phyloP scores from a whole-genome alignment of 345 rosid species.

The Hibiscus trionum region DNA sequence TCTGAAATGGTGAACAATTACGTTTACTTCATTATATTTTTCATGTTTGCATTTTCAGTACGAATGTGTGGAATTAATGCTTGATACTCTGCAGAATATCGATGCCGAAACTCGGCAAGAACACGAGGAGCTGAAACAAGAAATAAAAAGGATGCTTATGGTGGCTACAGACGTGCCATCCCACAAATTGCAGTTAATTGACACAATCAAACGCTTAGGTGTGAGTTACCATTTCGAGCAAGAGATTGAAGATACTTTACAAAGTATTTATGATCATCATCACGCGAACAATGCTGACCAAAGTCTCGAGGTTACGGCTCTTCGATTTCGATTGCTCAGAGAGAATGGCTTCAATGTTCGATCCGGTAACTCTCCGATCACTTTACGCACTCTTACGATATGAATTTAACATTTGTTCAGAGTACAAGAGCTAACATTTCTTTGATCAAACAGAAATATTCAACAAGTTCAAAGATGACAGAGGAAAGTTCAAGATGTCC shows the following conservation, averaged over 20 bases:
- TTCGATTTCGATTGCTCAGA: conserved; percentile 24
- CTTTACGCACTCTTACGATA: not conserved
- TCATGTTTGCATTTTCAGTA: not conserved
- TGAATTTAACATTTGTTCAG: too few relatives aligned
- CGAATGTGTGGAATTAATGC: not conserved
- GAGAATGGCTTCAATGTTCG: conserved; percentile 13
- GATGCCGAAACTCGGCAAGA: not conserved
- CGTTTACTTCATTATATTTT: not conserved
- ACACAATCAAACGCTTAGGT: conserved; percentile 22
- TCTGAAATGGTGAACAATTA: not conserved
- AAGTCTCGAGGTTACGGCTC: not conserved
- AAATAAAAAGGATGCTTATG: conserved; percentile 17
- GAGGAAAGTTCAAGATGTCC: conserved; percentile 13
- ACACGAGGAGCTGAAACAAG: conserved; percentile 8
- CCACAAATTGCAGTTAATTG: conserved; percentile 13
- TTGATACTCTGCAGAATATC: not conserved
- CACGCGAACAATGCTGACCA: not conserved
- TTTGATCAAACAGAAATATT: conserved; percentile 17
- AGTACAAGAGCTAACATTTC: too few relatives aligned
- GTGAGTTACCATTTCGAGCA: conserved; percentile 18
- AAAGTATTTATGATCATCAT: not conserved
- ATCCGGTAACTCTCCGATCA: not conserved
- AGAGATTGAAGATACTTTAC: conserved; percentile 15
- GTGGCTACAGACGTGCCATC: not conserved
- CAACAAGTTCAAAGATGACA: conserved; percentile 20